Evolutionary conservation across 208 protist genomes (phyloP), one percentile per base, ranked within the genome.

Genomic region (Willaertia magna): DNA sequence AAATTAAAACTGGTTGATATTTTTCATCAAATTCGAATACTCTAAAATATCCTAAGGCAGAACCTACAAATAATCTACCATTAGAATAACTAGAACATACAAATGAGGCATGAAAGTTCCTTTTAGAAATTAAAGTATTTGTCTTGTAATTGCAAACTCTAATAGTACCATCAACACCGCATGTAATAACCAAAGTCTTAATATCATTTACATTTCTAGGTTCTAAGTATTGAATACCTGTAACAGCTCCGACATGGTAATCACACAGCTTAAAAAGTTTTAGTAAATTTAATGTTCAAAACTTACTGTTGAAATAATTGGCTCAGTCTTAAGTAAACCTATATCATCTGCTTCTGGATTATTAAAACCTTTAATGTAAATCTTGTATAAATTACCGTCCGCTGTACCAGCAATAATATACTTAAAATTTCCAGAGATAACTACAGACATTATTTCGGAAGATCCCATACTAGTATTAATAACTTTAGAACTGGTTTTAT

Each of bases 131-230:
- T n/a, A 81, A 40, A 20, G 7, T 26, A 51, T 81, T 81, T 6
- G 43, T 49, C n/a, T 81, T 81, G 26, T 81, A 81, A 39, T 81
- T 81, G 43, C 76, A 81, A 34, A 47, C 22, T 51, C 76, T 81
- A 30, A 81, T 9, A n/a, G 76, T 81, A 20, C 76, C 76, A 81
- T 81, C 76, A 11, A 47, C 40, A 39, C 76, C 44, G 1, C 18
- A 22, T 39, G 43, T 51, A 1, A 34, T 18, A 16, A 81, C 6
- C 1, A 81, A 40, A 18, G 76, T 34, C 22, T 26, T 51, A 14
- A 39, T 49, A 11, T 4, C 34, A 4, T 81, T 43, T 0, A 40
- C 16, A 18, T 22, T 48, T 42, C 14, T 18, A 14, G 20, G 40
- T 18, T 81, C 43, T 34, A 81, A 4, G 18, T 46, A 22, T n/a